Evolutionary conservation across 345 rosid genomes (phyloP), one percentile per base, ranked within the genome.

Genomic region (Citropsis articulata): DNA sequence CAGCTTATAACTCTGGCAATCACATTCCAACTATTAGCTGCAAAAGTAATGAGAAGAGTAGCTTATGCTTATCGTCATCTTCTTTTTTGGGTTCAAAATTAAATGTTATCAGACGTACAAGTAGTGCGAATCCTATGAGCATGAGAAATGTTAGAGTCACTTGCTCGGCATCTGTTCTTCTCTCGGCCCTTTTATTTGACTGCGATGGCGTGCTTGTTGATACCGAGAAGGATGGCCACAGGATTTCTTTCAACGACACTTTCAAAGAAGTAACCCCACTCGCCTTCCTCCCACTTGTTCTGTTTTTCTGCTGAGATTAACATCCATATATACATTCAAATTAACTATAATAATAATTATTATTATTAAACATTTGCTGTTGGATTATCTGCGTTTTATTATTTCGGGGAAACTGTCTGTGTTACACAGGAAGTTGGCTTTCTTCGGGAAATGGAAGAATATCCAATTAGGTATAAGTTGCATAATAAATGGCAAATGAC

Each of bases 171-270:
- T 73, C 85, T 38, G 77, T 81, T 83, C 90, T 94, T 78, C 99
- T 93, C 4, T 85, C 92, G 2, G 98, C 97, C 65, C 95, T 93
- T 69, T 88, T 92, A 36, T 95, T 95, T 73, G 95, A 95, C 73
- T 95, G 99, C 72, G 99, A 95, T 73, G 99, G 99, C 24, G 99
- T 95, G 38, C 98, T 92, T 22, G 99, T 93, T 60, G 99, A 95
- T 74, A 93, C 98, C 22, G 99, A 93, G 88, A 92, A 90, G 84
- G 99, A 93, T 77, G 99, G 98, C 42, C 98, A 95, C 82, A 80
- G 95, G 86, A 82, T 95, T 86, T 95, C 99, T 9, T 93, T 93
- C 89, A 95, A 95, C 48, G 98, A 95, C 71, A 95, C 98, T 83
- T 95, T 95, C 82, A 83, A 74, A 31, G 99, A 92, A 89, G 99